Conservation (phyloP, 805 yeast genomes). For the Starmera caribaea region DNA sequence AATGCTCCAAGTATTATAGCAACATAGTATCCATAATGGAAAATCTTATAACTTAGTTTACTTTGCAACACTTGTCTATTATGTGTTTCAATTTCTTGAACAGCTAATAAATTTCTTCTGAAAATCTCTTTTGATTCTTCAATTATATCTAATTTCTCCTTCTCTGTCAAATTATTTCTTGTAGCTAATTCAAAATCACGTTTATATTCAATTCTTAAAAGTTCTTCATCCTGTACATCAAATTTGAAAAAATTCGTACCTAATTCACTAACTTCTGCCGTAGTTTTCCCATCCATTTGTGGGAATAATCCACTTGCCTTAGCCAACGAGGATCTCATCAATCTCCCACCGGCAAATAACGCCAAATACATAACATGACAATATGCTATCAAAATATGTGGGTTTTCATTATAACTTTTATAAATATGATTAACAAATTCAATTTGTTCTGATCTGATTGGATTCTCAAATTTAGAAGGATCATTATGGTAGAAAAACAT, state of each 20-base stretch:
- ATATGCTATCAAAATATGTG: conserved; percentile 66
- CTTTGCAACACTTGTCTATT: conserved; percentile 49
- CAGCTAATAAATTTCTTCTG: conserved; percentile 47
- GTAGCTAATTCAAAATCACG: conserved; percentile 72
- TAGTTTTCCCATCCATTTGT: conserved; percentile 54
- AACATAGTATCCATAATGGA: conserved; percentile 43
- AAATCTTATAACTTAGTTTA: conserved; percentile 43
- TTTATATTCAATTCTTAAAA: conserved; percentile 57
- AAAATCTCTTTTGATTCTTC: conserved; percentile 60
- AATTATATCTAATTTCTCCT: conserved; percentile 60
- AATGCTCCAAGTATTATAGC: conserved; percentile 24
- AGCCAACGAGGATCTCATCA: conserved; percentile 57
- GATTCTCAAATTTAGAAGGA: conserved; percentile 43
- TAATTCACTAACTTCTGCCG: conserved; percentile 45
- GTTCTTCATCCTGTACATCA: conserved; percentile 58
- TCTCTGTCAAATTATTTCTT: conserved; percentile 58
- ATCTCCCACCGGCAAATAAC: conserved; percentile 76
- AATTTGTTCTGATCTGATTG: conserved; percentile 52
- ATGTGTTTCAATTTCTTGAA: conserved; percentile 58
- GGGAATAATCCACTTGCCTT: conserved; percentile 70
- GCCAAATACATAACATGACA: conserved; percentile 82
- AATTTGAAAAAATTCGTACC: conserved; percentile 70
- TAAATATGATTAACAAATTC: conserved; percentile 54
- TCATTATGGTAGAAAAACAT: conserved; percentile 54
- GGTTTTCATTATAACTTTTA: conserved; percentile 45